These are phyloP conservation scores for Lasiodiplodia sp. DNA, from an alignment of 2,329 filamentous ascomycete species.

Conservation along the genomic window DNA sequence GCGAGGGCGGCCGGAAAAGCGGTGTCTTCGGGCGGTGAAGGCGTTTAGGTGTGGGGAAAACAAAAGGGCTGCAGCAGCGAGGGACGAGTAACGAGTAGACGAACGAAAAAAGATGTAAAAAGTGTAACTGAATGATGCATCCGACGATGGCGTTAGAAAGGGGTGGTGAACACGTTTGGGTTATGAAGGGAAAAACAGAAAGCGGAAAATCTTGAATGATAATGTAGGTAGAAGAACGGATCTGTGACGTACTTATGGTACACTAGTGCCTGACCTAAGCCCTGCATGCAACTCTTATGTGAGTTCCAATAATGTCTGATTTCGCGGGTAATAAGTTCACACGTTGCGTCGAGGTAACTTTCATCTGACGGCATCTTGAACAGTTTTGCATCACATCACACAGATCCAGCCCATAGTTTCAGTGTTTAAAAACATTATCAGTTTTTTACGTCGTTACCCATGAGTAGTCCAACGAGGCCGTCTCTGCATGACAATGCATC, in stretches of 20 bases:
- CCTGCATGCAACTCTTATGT: no score
- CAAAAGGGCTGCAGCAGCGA: neutral
- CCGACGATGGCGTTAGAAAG: conserved; percentile 1
- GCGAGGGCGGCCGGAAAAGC: no score
- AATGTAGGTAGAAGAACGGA: neutral
- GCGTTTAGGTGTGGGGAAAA: neutral
- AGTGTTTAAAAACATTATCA: neutral
- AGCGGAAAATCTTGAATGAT: neutral
- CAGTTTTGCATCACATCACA: neutral
- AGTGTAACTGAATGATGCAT: conserved; percentile 1
- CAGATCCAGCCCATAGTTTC: neutral
- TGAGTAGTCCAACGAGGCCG: conserved; percentile 11
- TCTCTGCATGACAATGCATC: neutral
- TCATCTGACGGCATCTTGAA: no score
- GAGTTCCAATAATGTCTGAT: no score
- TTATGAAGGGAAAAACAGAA: neutral
- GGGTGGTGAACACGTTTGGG: neutral
- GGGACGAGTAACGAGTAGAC: conserved; percentile 1
- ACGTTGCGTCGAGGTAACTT: no score
- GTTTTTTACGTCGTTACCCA: conserved; percentile 8
- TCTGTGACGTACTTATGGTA: no score
- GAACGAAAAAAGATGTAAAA: neutral
- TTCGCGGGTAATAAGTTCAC: no score
- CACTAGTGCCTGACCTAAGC: no score
- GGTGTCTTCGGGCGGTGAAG: no score